Evolutionary conservation across 2,329 filamentous ascomycete species (phyloP), one percentile per base, ranked within the genome.

Genomic region (Trichoderma atrobrunneum): DNA sequence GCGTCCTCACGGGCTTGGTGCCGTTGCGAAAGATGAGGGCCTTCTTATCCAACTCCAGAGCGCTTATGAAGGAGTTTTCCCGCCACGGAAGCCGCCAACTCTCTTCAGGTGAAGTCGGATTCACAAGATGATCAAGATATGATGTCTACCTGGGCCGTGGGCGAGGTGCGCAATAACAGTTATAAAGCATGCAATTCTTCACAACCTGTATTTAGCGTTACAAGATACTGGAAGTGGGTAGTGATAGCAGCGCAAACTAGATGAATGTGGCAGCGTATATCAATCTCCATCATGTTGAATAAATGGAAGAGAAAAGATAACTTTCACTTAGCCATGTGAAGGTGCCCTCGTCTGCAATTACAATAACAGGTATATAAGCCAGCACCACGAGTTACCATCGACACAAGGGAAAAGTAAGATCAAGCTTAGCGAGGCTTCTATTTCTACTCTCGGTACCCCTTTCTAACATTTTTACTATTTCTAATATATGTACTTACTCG

Each of bases 11-110:
- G 73, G 72, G 34, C 65, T 74, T 51, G 60, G 48, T 12, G 72
- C 72, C 3, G 67, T 69, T n/a, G 68, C 73, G 6, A 43, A 68
- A 26, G 43, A 73, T 14, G 73, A 74, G 34, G 73, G 60, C 3
- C 72, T 74, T 60, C 51, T 74, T 16, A 72, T 74, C 21, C 63
- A 69, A 48, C 61, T 60, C 7, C 72, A 65, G 43, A 72, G 73
- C 30, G 73, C 73, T 21, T 74, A 65, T 64, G 73, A 74, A 16
- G 60, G 36, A 5, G 64, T 57, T 8, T 73, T 72, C n/a, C 61
- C 72, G 1, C 56, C 32, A 34, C 66, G 63, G n/a, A 69, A 61
- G n/a, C 66, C 56, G n/a, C 66, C 66, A 24, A 51, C 7, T 43
- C 18, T 69, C 16, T n/a, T 36, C 21, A 14, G 16, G 5, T 39